phyloP scores from a whole-genome alignment of 495 filamentous ascomycete genomes.

The Articulospora tetracladia region DNA sequence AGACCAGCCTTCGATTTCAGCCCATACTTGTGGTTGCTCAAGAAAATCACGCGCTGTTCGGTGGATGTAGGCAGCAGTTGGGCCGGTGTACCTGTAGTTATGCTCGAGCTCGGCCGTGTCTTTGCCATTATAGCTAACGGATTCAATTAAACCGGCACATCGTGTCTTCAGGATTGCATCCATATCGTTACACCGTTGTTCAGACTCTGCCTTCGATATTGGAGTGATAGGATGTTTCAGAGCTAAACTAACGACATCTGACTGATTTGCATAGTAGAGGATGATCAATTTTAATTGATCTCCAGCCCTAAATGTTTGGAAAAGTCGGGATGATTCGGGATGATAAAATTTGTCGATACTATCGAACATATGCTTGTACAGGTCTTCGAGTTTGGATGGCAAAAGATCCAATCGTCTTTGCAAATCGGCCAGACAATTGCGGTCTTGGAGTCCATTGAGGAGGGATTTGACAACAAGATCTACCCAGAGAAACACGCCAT shows the following conservation, averaged over 20 bases:
- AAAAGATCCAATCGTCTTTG: not conserved
- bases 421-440: conserved; percentile 5
- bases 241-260: too few species aligned
- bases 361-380: conserved; percentile 13
- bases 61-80: not conserved
- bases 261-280: too few species aligned
- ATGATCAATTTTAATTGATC: not conserved
- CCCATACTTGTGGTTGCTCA: too few species aligned
- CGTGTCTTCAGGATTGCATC: too few species aligned
- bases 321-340: conserved; percentile 2
- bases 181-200: too few species aligned
- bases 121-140: too few species aligned
- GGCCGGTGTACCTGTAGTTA: not conserved
- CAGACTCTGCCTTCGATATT: too few species aligned
- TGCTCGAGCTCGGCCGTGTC: too few species aligned
- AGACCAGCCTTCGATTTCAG: too few species aligned
- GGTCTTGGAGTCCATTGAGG: conserved; percentile 6
- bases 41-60: not conserved
- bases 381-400: conserved; percentile 9
- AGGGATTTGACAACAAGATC: conserved; percentile 22
- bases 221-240: too few species aligned
- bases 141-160: too few species aligned
- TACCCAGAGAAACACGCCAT: conserved; percentile 37
- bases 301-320: too few species aligned
- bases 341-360: conserved; percentile 4